A percentile compares a stretch with the other conserved stretches of the same genome.
phyloP scores from a whole-genome alignment of 345 rosid species.

The Kandelia obovata region DNA sequence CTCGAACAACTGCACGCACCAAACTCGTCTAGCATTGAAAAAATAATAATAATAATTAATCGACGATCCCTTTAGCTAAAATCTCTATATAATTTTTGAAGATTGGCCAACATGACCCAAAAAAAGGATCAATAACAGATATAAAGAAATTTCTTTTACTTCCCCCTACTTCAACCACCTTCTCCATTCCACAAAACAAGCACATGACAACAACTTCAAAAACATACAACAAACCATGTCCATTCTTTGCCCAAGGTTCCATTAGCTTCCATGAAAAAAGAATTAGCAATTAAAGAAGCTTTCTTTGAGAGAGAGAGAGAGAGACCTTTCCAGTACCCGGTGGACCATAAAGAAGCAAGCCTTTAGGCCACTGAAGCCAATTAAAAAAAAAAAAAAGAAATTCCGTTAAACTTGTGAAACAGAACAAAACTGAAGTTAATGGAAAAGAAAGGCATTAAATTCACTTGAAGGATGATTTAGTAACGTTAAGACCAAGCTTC shows the following conservation, averaged over 20 bases:
- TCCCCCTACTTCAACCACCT: no score
- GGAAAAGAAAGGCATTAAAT: not conserved
- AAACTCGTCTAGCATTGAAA: conserved; percentile 61
- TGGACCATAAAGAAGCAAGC: conserved; percentile 83
- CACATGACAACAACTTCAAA: not conserved
- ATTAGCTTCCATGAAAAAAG: not conserved
- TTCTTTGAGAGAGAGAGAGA: not conserved
- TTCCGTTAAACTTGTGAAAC: not conserved
- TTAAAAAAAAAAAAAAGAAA: not conserved
- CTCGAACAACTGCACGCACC: conserved; percentile 85
- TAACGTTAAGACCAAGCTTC: conserved; percentile 77
- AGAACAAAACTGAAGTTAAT: not conserved
- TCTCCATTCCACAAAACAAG: no score
- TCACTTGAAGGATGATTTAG: not conserved
- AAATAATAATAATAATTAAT: no score
- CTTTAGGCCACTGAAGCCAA: conserved; percentile 68
- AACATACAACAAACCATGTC: not conserved
- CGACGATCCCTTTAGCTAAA: no score
- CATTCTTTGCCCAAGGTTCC: not conserved
- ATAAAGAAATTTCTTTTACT: no score
- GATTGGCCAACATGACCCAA: no score
- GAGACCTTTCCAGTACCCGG: conserved; percentile 95
- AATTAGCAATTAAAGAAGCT: not conserved
- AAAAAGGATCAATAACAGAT: no score
- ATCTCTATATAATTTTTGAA: no score